Evolutionary conservation across 805 yeast species (phyloP), one percentile per base, ranked within the genome.

Genomic region (Saccharomycopsis babjevae): DNA sequence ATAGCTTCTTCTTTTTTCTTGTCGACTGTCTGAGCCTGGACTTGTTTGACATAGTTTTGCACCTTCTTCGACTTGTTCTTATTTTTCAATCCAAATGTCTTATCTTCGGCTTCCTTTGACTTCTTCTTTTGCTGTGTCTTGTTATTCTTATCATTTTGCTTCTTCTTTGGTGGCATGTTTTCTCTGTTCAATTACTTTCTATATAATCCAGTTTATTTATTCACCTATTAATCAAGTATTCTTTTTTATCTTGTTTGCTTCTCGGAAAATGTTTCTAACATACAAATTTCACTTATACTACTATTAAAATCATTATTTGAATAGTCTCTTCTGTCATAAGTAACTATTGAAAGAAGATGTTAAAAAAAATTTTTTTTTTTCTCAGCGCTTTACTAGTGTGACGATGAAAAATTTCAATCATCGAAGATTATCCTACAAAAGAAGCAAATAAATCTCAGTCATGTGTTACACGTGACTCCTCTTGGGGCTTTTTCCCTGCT

Each of bases 51-150:
- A 67, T 66, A 84, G 64, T 77, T 79, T 72, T 91, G 97, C 43
- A 93, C 97, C 68, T 86, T 94, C 69, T 93, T 82, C 52, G 97
- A 91, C 71, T 91, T 89, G 76, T 94, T 93, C 73, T 94, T 94
- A 73, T 94, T 94, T 71, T 92, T 94, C 79, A 94, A 78, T 62
- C 99, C 99, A 71, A 94, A 94, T 1, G 97, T 89, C 76, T 89
- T 92, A 74, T 94, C 98, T 64, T 85, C 85, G 60, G 82, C 77
- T 68, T 82, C 78, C 69, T 83, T 82, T 67, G 77, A 79, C 67
- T 81, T 79, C 77, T 86, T 85, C 60, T 72, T 70, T 43, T 77
- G 73, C 69, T 78, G 78, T 59, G 82, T 83, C 75, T 88, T 87
- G 69, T 83, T 83, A 70, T 82, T 82, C 66, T 81, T 83, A 62